Conservation (phyloP, 106 monocot species). For the Dioscorea zingiberensis region DNA sequence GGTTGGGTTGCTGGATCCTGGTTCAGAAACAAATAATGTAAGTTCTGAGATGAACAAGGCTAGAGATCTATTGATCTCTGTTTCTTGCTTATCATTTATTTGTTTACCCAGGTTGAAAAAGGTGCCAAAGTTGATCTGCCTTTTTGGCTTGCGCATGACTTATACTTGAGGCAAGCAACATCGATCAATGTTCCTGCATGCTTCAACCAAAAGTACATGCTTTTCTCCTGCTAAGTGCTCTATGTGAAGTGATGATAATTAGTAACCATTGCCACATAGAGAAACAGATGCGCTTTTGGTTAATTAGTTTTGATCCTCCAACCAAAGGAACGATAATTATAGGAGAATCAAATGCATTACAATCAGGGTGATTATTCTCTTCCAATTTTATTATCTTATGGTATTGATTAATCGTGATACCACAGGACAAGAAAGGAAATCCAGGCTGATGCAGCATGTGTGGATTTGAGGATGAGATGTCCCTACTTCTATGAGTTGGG, state of each 20-base stretch:
- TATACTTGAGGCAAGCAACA: slow-evolving; percentile 65
- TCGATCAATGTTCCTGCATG: slow-evolving; percentile 64
- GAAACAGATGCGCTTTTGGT: no score
- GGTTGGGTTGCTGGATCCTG: slow-evolving; percentile 82
- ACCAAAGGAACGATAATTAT: no score
- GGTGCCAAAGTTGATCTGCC: slow-evolving; percentile 89
- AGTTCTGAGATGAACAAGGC: background rate
- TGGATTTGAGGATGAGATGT: slow-evolving; percentile 66
- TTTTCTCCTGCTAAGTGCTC: background rate
- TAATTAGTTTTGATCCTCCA: no score
- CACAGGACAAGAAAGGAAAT: slow-evolving; percentile 68
- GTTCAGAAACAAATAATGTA: slow-evolving; percentile 78
- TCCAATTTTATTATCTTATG: no score
- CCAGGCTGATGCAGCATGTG: slow-evolving; percentile 89
- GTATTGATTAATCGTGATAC: background rate
- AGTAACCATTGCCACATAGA: no score
- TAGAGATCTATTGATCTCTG: background rate
- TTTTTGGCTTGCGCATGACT: slow-evolving; percentile 84
- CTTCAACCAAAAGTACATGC: slow-evolving; percentile 63
- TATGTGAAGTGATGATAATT: background rate
- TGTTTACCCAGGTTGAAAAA: slow-evolving; percentile 53
- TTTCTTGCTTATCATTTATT: slow-evolving; percentile 3
- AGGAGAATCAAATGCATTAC: no score
- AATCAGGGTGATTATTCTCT: no score
- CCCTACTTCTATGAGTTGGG: slow-evolving; percentile 93